Base-by-base conservation (phyloP, 495 filamentous ascomycete genomes). In the Amniculicola lignicola region DNA sequence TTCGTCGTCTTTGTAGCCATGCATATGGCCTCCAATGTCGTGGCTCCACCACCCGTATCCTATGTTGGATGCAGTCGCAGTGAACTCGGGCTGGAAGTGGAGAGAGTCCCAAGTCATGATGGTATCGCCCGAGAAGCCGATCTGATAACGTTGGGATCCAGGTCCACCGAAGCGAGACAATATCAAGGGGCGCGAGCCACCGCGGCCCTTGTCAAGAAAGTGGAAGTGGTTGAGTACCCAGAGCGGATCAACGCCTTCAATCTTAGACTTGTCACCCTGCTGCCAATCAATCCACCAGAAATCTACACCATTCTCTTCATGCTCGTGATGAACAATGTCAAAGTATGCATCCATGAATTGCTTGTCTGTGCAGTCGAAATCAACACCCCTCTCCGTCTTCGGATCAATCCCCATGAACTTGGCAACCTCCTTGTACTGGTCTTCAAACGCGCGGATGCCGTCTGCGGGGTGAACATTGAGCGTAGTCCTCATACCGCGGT, bases 231-330 rank as follows among this genome's bases (percentile, higher is more conserved):
- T 84, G 40, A 84, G 71, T n/a, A 82, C 61, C 79, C 80, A 83
- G 1, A 84, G 65, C 0, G 81, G 81, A 62, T 84, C 80, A 29
- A 83, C 71, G 10, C 81, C 80, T 0, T 74, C 75, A 23, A 80
- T 73, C 11, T 65, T 67, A 1, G 79, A 79, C 43, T 70, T 49
- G 14, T 57, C 62, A 1, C 81, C 81, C 65, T 84, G 81, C 64
- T 84, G 81, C 81, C 81, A 84, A 67, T 84, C 80, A 25, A 82
- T 69, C 81, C 81, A 84, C 79, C 77, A 82, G 28, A 84, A 77
- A 57, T 83, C 79, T 19, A 75, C 58, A 2, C 75, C 80, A 18
- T 76, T 56, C 14, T 70, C 65, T 54, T 83, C 80, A 22, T 81
- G 66, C 2, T 58, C 50, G 4, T 72, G 66, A 47, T 81, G 79